phyloP scores from a whole-genome alignment of 805 yeast species.

The Wickerhamia fluorescens region DNA sequence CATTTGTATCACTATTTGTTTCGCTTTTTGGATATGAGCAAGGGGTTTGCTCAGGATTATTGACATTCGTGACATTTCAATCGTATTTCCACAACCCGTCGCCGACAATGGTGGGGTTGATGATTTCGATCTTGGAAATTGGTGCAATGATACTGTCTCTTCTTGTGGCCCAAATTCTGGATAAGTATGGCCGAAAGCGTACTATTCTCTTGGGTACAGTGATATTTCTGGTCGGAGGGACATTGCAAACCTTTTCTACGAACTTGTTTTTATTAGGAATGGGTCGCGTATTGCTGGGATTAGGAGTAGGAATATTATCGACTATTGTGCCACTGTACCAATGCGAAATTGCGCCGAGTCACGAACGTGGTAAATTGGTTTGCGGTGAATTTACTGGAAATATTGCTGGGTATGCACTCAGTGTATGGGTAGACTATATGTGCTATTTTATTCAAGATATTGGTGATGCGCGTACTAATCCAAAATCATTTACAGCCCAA shows the following conservation, averaged over 20 bases:
- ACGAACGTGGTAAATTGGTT: slow-evolving; percentile 77
- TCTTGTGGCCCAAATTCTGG: slow-evolving; percentile 72
- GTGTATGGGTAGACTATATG: slow-evolving; percentile 83
- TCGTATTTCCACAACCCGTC: slow-evolving; percentile 67
- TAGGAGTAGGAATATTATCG: slow-evolving; percentile 82
- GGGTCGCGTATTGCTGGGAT: slow-evolving; percentile 73
- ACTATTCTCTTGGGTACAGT: slow-evolving; percentile 77
- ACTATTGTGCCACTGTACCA: slow-evolving; percentile 86
- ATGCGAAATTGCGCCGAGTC: slow-evolving; percentile 82
- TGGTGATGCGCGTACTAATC: slow-evolving; percentile 31
- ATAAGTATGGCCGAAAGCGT: slow-evolving; percentile 67
- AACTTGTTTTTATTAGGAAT: slow-evolving; percentile 52
- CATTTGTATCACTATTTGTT: slow-evolving; percentile 37
- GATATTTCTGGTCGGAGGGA: slow-evolving; percentile 73
- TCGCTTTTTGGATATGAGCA: slow-evolving; percentile 41
- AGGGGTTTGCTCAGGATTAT: slow-evolving; percentile 85
- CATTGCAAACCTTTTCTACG: slow-evolving; percentile 56
- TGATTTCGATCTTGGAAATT: slow-evolving; percentile 81
- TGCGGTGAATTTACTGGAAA: slow-evolving; percentile 88
- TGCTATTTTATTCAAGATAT: slow-evolving; percentile 59
- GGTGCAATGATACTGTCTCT: slow-evolving; percentile 82
- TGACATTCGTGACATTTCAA: slow-evolving; percentile 67
- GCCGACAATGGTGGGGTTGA: slow-evolving; percentile 70
- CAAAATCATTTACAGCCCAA: slow-evolving; percentile 30
- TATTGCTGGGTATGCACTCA: slow-evolving; percentile 69